These are phyloP conservation scores for Moniliella sp. DNA, from an alignment of 1,284 basidiomycete species.

Conservation along the genomic window DNA sequence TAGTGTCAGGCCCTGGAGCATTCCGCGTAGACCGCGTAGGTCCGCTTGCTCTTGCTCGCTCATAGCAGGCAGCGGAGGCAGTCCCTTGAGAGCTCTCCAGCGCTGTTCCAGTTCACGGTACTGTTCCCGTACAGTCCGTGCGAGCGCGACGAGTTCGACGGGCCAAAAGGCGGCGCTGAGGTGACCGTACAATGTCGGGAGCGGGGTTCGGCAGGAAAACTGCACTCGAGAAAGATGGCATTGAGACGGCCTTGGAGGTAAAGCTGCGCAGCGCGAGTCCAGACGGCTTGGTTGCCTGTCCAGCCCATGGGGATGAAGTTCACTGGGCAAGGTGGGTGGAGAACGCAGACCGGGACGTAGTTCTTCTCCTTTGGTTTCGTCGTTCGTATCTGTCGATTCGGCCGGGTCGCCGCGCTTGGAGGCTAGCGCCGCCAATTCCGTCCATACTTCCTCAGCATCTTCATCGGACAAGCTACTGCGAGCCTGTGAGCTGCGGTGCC, in stretches of 20 bases:
- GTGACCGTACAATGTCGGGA: constrained; percentile 24
- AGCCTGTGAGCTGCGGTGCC: too few species aligned
- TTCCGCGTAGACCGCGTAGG: constrained; percentile 8
- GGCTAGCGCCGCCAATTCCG: too few species aligned
- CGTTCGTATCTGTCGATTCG: too few species aligned
- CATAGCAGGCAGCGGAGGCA: background rate
- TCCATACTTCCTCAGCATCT: too few species aligned
- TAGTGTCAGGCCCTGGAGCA: constrained; percentile 11
- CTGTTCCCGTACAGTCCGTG: constrained; percentile 10
- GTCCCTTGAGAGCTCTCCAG: background rate
- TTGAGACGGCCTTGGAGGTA: constrained; percentile 15
- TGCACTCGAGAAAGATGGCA: constrained; percentile 26
- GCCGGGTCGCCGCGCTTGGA: too few species aligned
- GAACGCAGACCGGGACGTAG: too few species aligned
- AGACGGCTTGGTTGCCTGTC: constrained; percentile 16
- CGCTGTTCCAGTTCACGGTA: constrained; percentile 1
- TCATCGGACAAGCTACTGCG: too few species aligned
- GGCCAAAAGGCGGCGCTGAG: constrained; percentile 17
- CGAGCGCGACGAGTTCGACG: constrained; percentile 17
- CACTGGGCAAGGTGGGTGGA: too few species aligned
- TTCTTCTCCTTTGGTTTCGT: too few species aligned
- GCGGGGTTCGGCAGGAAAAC: constrained; percentile 12
- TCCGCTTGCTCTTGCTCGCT: background rate
- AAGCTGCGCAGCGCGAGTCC: constrained; percentile 17
- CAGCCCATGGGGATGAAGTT: too few species aligned